phyloP scores from a whole-genome alignment of 116 monocot genomes.

The Phalaenopsis hybrid region DNA sequence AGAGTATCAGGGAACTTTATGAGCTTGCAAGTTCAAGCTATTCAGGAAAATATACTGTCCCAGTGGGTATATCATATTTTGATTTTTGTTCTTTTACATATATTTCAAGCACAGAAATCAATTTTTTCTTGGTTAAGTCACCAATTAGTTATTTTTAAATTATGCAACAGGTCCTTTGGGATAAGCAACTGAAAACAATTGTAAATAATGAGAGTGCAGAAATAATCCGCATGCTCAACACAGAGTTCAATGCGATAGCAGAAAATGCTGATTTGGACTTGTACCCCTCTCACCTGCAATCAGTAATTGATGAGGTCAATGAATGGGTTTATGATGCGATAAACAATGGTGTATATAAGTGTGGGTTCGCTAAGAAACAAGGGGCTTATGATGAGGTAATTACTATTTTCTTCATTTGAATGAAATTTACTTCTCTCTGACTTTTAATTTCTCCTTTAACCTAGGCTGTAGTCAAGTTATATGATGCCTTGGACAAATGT shows the following conservation, averaged over 20 bases:
- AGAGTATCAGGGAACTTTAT: slow-evolving; percentile 71
- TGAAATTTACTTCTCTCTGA: background rate
- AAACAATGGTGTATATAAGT: slow-evolving; percentile 93
- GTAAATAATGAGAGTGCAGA: slow-evolving; percentile 89
- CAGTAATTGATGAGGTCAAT: slow-evolving; percentile 66
- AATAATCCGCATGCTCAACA: slow-evolving; percentile 85
- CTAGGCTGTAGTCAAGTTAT: slow-evolving; percentile 60
- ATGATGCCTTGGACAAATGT: slow-evolving; percentile 58
- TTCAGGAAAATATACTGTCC: slow-evolving; percentile 84
- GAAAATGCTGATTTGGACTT: slow-evolving; percentile 69
- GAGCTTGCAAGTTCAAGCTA: slow-evolving; percentile 75
- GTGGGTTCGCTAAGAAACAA: slow-evolving; percentile 93
- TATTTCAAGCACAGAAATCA: background rate
- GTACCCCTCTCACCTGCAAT: slow-evolving; percentile 55
- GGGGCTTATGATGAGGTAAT: slow-evolving; percentile 81
- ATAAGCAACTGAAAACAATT: slow-evolving; percentile 78
- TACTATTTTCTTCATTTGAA: background rate
- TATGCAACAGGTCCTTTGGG: slow-evolving; percentile 76
- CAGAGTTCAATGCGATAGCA: slow-evolving; percentile 75
- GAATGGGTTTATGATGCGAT: slow-evolving; percentile 79
- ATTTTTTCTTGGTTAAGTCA: background rate
- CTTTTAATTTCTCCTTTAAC: background rate
- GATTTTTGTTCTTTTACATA: background rate
- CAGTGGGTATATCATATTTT: slow-evolving; percentile 41
- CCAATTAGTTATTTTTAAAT: slow-evolving; percentile 1